Conservation (phyloP, 2,329 filamentous ascomycete species). For the Amylocarpus encephaloides region DNA sequence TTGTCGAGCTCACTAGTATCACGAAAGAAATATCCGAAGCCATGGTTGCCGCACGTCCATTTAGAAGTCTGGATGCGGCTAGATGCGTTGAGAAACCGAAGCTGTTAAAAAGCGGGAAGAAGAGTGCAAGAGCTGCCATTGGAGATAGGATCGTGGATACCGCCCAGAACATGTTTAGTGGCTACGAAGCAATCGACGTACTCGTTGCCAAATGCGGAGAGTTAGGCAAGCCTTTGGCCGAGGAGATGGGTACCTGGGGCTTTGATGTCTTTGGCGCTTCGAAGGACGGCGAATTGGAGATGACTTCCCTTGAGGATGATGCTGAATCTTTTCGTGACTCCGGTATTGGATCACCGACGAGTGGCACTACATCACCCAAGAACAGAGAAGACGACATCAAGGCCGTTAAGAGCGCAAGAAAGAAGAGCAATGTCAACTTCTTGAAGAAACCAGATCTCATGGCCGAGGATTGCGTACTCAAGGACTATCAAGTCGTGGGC, state of each 20-base stretch:
- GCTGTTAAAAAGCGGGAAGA: slow-evolving; percentile 44
- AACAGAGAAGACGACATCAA: slow-evolving; percentile 38
- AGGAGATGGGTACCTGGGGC: slow-evolving; percentile 62
- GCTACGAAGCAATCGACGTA: slow-evolving; percentile 76
- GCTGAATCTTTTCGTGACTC: slow-evolving; percentile 48
- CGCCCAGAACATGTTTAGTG: slow-evolving; percentile 66
- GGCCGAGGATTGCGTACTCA: slow-evolving; percentile 69
- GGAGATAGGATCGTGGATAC: slow-evolving; percentile 63
- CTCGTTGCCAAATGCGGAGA: slow-evolving; percentile 71
- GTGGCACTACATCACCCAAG: slow-evolving; percentile 29
- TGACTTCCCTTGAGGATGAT: slow-evolving; percentile 40
- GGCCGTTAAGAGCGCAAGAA: slow-evolving; percentile 18
- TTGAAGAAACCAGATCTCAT: slow-evolving; percentile 64
- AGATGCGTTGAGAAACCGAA: slow-evolving; percentile 53
- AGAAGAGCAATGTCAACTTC: slow-evolving; percentile 25
- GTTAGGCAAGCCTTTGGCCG: slow-evolving; percentile 60
- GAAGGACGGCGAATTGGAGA: slow-evolving; percentile 52
- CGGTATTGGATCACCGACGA: slow-evolving; percentile 58
- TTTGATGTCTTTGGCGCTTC: slow-evolving; percentile 55
- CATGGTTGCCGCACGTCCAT: slow-evolving; percentile 71
- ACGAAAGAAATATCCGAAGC: slow-evolving; percentile 62
- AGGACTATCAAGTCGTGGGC: slow-evolving; percentile 89
- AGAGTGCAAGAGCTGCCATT: slow-evolving; percentile 42
- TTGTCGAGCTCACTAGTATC: slow-evolving; percentile 75
- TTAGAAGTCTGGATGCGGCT: slow-evolving; percentile 58